A percentile compares a stretch with the other conserved stretches of the same genome.
Conservation (phyloP, 495 filamentous ascomycete species). For the Clohesyomyces aquaticus region DNA sequence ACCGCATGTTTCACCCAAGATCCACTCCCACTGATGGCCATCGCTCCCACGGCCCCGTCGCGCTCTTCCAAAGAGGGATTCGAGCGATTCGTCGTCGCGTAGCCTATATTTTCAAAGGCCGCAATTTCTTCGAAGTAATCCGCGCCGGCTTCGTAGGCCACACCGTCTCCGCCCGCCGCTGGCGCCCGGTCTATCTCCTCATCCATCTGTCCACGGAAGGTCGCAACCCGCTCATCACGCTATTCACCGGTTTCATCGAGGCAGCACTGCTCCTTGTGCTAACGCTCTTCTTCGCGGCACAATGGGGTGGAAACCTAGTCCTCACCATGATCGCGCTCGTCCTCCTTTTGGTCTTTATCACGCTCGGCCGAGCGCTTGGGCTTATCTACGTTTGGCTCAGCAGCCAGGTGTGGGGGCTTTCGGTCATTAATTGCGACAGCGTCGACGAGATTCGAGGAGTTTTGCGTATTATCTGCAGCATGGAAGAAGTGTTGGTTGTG, state of each 20-base stretch:
- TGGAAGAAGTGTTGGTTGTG: constrained; percentile 28
- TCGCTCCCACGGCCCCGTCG: background rate
- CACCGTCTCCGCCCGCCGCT: constrained; percentile 27
- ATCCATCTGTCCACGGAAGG: constrained; percentile 34
- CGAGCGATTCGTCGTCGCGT: background rate
- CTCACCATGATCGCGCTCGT: constrained; percentile 27
- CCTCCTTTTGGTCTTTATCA: constrained; percentile 34
- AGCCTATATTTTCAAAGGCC: constrained; percentile 4
- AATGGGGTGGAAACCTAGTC: constrained; percentile 39
- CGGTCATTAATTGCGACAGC: constrained; percentile 15
- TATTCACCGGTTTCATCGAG: constrained; percentile 37
- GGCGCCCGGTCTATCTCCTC: constrained; percentile 32
- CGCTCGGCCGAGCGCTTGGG: constrained; percentile 30
- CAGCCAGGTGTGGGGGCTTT: constrained; percentile 4
- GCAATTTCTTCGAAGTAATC: constrained; percentile 12
- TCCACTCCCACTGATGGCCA: background rate
- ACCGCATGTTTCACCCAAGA: background rate
- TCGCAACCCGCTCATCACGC: constrained; percentile 23
- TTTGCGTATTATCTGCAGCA: constrained; percentile 33
- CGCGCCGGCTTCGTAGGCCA: constrained; percentile 6
- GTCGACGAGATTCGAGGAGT: constrained; percentile 22
- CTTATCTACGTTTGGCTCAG: constrained; percentile 24
- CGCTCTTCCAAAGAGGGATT: background rate
- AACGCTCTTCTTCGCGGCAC: constrained; percentile 40
- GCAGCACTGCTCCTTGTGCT: constrained; percentile 32